Base-by-base conservation (phyloP, 2,329 filamentous ascomycete species). In the Stachybotrys elegans region DNA sequence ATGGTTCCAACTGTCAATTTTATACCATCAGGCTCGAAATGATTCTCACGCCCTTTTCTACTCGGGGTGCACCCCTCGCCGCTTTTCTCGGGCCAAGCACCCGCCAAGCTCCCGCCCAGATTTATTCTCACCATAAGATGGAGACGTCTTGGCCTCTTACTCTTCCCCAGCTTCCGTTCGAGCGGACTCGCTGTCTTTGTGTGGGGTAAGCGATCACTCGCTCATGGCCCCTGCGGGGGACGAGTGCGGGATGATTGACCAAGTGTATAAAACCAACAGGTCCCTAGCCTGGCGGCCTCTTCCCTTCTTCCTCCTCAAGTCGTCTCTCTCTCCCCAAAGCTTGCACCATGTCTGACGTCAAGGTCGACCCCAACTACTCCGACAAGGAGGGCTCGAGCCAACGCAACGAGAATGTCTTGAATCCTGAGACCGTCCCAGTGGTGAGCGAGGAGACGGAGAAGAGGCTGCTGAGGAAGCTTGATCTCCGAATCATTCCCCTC, bases 401-500 rank as follows among this genome's bases (percentile, higher is more conserved):
- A 8, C 38, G 22, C 14, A 40, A 43, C 22, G 43, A 53, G 12
- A 48, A 35, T 36, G 52, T 59, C 31, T 49, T 50, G 29, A 51
- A 46, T 23, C 38, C 38, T 23, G 38, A 23, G n/a, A 40, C 38
- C 38, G 17, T n/a, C 14, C 11, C 38, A n/a, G 38, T 40, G 38
- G 22, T 40, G 12, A 23, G 29, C 19, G 22, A 22, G 22, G 47
- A 44, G 23, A 49, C 50, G 1, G 57, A 59, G 46, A 50, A 46
- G 7, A 46, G 46, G 2, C 45, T 59, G 8, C 5, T 58, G 22
- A 48, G 42, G 50, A 63, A 66, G 50, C 51, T 64, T 4, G 61
- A 64, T 43, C 43, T 48, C 23, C 57, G 60, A 3, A 63, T 64
- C 40, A 53, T 64, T 27, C 61, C 61, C 11, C 58, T 58, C 35